Base-by-base conservation (phyloP, 495 filamentous ascomycete genomes). In the Aspergillus coremiiformis region DNA sequence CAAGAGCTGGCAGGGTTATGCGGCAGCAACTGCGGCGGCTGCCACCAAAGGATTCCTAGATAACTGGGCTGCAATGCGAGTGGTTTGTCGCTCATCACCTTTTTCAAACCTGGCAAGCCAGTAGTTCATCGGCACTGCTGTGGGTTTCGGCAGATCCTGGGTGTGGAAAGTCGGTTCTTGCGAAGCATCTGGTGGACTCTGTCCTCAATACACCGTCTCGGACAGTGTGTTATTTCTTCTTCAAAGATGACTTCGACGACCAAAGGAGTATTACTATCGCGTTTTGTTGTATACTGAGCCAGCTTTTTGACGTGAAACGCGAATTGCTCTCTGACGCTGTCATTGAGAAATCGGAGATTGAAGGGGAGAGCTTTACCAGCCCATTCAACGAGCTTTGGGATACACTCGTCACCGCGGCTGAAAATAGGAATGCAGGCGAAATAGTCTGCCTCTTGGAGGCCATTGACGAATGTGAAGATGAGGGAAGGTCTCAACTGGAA, bases 121-220 rank as follows among this genome's bases (percentile, higher is more conserved):
- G 26, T 14, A 0, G 48, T 17, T 17, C 10, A 2, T 60, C 65
- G 1, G 41, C 47, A 12, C 46, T 71, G 3, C 66, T 82, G 5
- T 76, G 73, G 68, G 67, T 80, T 9, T 76, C 77, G 11, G 77
- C 78, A 22, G 69, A 79, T 45, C 77, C 78, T 5, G 77, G 78
- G 5, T 80, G 76, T 55, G 78, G 79, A 6, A 82, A 81, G 55
- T 78, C 78, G 4, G 78, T 78, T 6, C 49, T 79, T 24, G 61
- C 74, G 5, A 75, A 62, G 47, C 65, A 69, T 26, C 55, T 82
- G 1, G 49, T 77, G 3, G 71, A 82, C 42, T 24, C 63, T 7
- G 53, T 63, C 1, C 45, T 57, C 6, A n/a, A n/a, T 27, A 29
- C 46, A 8, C 26, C 19, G 10, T 22, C 22, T 14, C 15, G 22